phyloP scores from a whole-genome alignment of 78 protist genomes.

The Dictyostelium citrinum region DNA sequence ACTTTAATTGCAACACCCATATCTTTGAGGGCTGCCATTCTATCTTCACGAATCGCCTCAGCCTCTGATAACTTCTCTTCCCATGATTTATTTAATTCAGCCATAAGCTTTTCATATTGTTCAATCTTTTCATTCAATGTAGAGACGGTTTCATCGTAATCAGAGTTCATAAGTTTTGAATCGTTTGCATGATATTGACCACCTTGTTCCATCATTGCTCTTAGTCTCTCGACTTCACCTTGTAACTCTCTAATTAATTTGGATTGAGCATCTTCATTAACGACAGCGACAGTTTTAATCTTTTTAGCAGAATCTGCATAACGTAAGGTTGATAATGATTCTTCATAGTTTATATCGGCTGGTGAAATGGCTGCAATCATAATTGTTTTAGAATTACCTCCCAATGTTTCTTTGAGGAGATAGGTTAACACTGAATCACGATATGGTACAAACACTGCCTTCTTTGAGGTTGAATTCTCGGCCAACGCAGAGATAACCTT shows the following conservation, averaged over 20 bases:
- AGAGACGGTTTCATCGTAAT: constrained; percentile 1
- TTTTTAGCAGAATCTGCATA: constrained; percentile 95
- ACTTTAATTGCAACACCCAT: constrained; percentile 80
- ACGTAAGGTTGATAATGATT: constrained; percentile 93
- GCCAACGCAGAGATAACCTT: constrained; percentile 90
- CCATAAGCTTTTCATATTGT: constrained; percentile 60
- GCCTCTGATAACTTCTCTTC: constrained; percentile 56
- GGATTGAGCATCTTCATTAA: constrained; percentile 88
- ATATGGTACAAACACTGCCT: constrained; percentile 90
- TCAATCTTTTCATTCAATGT: constrained; percentile 67
- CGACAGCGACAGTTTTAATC: constrained; percentile 88
- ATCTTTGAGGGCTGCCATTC: constrained; percentile 71
- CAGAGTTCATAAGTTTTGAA: neutral
- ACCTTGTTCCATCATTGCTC: constrained; percentile 12
- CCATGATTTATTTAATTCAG: constrained; percentile 76
- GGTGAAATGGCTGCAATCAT: constrained; percentile 93
- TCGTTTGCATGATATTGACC: constrained; percentile 9
- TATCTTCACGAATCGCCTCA: constrained; percentile 56
- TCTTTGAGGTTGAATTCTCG: constrained; percentile 79
- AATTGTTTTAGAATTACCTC: constrained; percentile 95
- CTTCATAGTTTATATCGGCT: constrained; percentile 86
- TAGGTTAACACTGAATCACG: constrained; percentile 95
- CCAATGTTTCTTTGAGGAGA: constrained; percentile 95
- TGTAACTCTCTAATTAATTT: constrained; percentile 78
- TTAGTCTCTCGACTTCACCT: constrained; percentile 64